These are phyloP conservation scores for Lanzia echinophila DNA, from an alignment of 2,329 filamentous ascomycete species.

Conservation along the genomic window DNA sequence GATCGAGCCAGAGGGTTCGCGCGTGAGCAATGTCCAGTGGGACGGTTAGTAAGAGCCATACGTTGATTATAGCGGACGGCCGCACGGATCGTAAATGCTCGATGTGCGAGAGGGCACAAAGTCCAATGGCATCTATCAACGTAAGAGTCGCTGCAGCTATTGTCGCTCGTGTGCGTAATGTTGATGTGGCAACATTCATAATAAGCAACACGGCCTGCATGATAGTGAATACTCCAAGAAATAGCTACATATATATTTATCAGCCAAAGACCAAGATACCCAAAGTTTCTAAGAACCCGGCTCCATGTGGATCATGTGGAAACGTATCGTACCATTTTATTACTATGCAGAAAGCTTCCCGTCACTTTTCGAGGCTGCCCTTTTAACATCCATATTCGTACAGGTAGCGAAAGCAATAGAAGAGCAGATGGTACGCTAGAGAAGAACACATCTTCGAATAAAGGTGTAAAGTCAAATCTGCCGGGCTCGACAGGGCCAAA, in stretches of 20 bases:
- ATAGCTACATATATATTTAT: slow-evolving; percentile 22
- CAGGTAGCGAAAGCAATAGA: slow-evolving; percentile 16
- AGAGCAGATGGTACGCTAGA: slow-evolving; percentile 18
- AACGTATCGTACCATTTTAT: slow-evolving; percentile 18
- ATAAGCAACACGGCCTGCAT: slow-evolving; percentile 17
- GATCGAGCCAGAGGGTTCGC: slow-evolving; percentile 23
- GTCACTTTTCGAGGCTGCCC: slow-evolving; percentile 19
- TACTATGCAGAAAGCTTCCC: slow-evolving; percentile 16
- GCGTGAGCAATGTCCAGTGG: slow-evolving; percentile 22
- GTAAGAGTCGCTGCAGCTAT: slow-evolving; percentile 16
- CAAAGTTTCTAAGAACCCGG: too few species aligned
- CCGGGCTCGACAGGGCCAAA: slow-evolving; percentile 18
- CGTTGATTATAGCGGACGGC: slow-evolving; percentile 21
- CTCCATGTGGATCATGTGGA: neutral
- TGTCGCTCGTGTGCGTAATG: slow-evolving; percentile 14
- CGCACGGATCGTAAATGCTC: slow-evolving; percentile 23
- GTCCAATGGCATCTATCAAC: slow-evolving; percentile 15
- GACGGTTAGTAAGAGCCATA: slow-evolving; percentile 23
- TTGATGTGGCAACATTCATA: slow-evolving; percentile 8
- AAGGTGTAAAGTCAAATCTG: slow-evolving; percentile 24
- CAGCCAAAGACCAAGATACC: too few species aligned
- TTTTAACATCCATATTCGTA: slow-evolving; percentile 14
- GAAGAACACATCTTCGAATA: slow-evolving; percentile 22
- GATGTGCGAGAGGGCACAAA: slow-evolving; percentile 20
- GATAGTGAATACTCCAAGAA: slow-evolving; percentile 20